phyloP scores from a whole-genome alignment of 345 rosid genomes.

The Pistacia integerrima region DNA sequence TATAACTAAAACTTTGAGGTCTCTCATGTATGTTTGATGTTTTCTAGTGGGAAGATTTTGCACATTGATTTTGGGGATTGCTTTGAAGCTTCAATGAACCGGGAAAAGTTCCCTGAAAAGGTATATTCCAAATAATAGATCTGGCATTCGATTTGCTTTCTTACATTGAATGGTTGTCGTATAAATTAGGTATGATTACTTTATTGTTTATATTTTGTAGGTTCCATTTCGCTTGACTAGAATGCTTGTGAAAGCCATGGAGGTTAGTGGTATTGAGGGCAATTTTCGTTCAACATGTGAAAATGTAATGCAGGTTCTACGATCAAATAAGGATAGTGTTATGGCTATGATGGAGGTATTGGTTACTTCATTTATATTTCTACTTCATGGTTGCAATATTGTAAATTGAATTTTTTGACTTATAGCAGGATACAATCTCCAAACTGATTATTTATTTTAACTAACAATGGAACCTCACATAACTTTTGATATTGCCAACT shows the following conservation, averaged over 20 bases:
- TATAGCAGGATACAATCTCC: not conserved
- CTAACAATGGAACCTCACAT: not conserved
- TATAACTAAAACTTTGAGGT: not conserved
- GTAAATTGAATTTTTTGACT: too few species aligned
- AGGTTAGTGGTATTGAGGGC: constrained; percentile 97
- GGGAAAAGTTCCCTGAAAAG: constrained; percentile 99
- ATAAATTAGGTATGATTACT: not conserved
- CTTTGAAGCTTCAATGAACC: constrained; percentile 97
- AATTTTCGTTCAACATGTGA: constrained; percentile 93
- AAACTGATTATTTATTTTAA: not conserved
- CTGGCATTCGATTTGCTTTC: not conserved
- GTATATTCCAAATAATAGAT: constrained; percentile 28
- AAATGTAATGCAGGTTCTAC: constrained; percentile 95
- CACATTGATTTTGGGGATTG: constrained; percentile 99
- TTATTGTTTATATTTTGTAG: constrained; percentile 35
- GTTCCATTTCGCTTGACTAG: constrained; percentile 98
- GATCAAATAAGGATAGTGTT: constrained; percentile 87
- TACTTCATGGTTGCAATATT: constrained; percentile 4
- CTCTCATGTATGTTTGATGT: constrained; percentile 24
- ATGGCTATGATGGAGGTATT: constrained; percentile 99
- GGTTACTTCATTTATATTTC: not conserved
- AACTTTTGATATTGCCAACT: not conserved
- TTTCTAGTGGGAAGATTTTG: constrained; percentile 87
- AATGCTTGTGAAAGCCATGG: constrained; percentile 99
- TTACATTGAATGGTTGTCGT: not conserved